A percentile compares a stretch with the other conserved stretches of the same genome.
These are phyloP conservation scores for Nicotiana rustica DNA, from an alignment of 305 asterid species.

Conservation along the genomic window DNA sequence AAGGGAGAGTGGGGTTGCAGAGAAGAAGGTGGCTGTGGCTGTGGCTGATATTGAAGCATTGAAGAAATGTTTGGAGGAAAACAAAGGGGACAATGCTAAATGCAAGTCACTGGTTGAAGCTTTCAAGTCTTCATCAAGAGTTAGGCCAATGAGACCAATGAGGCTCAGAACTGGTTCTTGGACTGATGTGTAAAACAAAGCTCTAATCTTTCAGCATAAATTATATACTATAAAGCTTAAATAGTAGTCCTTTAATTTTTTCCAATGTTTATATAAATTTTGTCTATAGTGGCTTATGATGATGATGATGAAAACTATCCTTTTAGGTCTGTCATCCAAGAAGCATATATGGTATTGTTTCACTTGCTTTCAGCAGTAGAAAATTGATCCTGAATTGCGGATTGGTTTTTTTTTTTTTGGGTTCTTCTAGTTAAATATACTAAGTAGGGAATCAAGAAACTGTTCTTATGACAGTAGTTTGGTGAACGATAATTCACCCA, in stretches of 20 bases:
- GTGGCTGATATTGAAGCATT: constrained; percentile 43
- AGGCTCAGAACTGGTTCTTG: constrained; percentile 42
- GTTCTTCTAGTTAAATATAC: neutral
- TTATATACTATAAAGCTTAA: neutral
- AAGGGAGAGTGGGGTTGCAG: constrained; percentile 30
- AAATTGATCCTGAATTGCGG: constrained; percentile 3
- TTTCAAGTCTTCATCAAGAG: constrained; percentile 35
- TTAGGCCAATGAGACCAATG: constrained; percentile 36
- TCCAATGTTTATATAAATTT: neutral
- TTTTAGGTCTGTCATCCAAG: neutral
- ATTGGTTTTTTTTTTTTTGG: neutral
- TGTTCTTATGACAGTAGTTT: neutral
- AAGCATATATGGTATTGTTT: no score
- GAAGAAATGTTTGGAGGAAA: constrained; percentile 53
- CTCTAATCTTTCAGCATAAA: neutral
- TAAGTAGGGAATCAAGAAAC: constrained; percentile 13
- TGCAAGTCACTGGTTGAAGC: constrained; percentile 54
- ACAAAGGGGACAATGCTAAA: constrained; percentile 43
- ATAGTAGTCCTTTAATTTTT: neutral
- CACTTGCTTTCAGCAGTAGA: neutral
- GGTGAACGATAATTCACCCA: neutral
- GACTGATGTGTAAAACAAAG: constrained; percentile 48
- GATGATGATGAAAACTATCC: neutral
- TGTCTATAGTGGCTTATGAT: neutral
- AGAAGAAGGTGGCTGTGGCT: constrained; percentile 31